Base-by-base conservation (phyloP, 2,329 filamentous ascomycete species). In the Aureobasidium sp. region DNA sequence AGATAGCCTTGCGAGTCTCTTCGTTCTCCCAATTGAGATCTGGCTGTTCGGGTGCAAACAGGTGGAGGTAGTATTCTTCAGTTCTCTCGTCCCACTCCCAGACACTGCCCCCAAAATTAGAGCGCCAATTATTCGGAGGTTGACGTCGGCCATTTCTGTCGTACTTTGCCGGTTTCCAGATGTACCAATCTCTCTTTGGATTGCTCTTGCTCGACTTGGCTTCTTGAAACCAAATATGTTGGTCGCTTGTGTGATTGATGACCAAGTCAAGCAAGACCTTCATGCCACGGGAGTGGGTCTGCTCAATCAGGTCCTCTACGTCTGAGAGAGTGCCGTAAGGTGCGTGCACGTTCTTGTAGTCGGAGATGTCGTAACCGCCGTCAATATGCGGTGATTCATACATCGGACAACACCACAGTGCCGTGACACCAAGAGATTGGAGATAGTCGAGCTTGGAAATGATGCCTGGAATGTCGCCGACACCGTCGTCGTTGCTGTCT, bases 1-100 rank as follows among this genome's bases (percentile, higher is more conserved):
- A 86, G 6, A 90, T 81, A 1, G 86, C 87, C 40, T 79, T 71
- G 14, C 86, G 78, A 0, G 85, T 79, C 8, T 78, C 79, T 0
- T 75, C 74, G 54, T 84, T 86, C 63, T 90, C 85, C 86, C 87
- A 93, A 69, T 93, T 93, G n/a, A 93, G 74, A 61, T 93, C 88
- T 0, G 88, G 88, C 65, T 91, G 88, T 58, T 87, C 81, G 4
- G 78, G 78, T 6, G 84, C 81, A 66, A 88, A 94, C 10, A 93
- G 75, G 57, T 86, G 82, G 0, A 90, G 78, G 62, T 88, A 90
- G 66, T 88, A 90, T 67, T 90, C 84, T 42, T 77, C 74, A 0
- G 85, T 88, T n/a, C 69, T 64, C 59, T 86, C 81, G 61, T 90
- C 86, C 72, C 80, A 90, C 55, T 82, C 73, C 86, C 85, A 88